These are phyloP conservation scores for Aspergillus texensis DNA, from an alignment of 2,329 filamentous ascomycete species.

Conservation along the genomic window DNA sequence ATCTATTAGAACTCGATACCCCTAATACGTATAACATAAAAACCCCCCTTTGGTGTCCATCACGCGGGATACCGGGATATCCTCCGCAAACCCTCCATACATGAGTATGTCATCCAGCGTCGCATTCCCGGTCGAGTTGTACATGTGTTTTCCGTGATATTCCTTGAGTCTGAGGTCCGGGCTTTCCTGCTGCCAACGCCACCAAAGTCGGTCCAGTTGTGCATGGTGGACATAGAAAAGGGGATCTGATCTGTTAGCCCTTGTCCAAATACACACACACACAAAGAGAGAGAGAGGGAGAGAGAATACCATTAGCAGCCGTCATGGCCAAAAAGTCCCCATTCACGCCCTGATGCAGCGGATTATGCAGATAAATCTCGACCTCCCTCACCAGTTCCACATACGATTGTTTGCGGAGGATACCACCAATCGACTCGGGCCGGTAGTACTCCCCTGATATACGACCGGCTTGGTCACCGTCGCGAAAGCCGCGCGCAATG, in stretches of 20 bases:
- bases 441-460: not conserved
- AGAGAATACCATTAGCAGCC: constrained; percentile 17
- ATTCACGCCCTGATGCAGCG: not conserved
- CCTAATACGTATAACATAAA: not conserved
- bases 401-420: not conserved
- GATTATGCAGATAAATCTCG: not conserved
- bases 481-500: not conserved
- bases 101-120: not conserved
- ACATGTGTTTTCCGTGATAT: not conserved
- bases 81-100: not conserved
- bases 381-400: not conserved
- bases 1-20: too few relatives aligned
- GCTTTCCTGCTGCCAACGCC: constrained; percentile 36
- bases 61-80: not conserved
- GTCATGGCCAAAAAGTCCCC: not conserved
- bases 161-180: constrained; percentile 29
- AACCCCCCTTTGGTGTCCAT: not conserved
- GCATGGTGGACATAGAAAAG: constrained; percentile 44
- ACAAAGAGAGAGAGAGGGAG: not conserved
- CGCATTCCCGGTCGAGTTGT: not conserved
- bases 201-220: constrained; percentile 40
- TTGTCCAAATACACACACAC: too few relatives aligned
- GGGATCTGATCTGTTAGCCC: constrained; percentile 22
- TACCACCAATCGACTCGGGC: not conserved
- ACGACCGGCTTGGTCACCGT: not conserved